Conservation (phyloP, 805 yeast genomes). For the Candida koratica region DNA sequence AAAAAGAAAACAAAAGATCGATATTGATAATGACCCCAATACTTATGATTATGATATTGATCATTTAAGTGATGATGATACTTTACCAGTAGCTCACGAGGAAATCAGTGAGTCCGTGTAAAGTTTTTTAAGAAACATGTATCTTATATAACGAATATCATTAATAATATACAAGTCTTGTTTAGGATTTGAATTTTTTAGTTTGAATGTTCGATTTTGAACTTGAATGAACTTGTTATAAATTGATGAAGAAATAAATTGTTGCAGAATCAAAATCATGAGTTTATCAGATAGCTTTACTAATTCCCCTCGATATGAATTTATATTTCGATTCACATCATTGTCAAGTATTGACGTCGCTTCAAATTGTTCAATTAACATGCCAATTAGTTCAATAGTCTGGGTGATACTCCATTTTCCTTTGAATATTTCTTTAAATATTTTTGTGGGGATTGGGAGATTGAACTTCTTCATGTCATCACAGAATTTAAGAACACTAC, state of each 20-base stretch:
- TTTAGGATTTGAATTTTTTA: background rate
- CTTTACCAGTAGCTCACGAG: background rate
- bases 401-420: constrained; percentile 9
- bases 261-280: constrained; percentile 11
- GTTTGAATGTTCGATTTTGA: background rate
- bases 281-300: constrained; percentile 23
- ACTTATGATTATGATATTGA: constrained; percentile 43
- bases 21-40: constrained; percentile 36
- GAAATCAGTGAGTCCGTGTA: background rate
- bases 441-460: constrained; percentile 32
- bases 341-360: constrained; percentile 13
- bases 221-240: background rate
- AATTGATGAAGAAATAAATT: background rate
- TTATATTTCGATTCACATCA: constrained; percentile 9
- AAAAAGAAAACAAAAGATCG: constrained; percentile 28
- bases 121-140: constrained; percentile 10
- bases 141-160: constrained; percentile 21
- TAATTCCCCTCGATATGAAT: background rate
- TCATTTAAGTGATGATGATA: constrained; percentile 34
- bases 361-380: constrained; percentile 15
- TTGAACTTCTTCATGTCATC: constrained; percentile 13
- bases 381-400: constrained; percentile 14
- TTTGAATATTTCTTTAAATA: constrained; percentile 22
- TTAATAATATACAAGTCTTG: constrained; percentile 17
- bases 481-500: constrained; percentile 10